Percentiles rank a stretch among this genome's conserved stretches.
Evolutionary conservation across 345 rosid genomes (phyloP).

Genomic region (Citrus medica): DNA sequence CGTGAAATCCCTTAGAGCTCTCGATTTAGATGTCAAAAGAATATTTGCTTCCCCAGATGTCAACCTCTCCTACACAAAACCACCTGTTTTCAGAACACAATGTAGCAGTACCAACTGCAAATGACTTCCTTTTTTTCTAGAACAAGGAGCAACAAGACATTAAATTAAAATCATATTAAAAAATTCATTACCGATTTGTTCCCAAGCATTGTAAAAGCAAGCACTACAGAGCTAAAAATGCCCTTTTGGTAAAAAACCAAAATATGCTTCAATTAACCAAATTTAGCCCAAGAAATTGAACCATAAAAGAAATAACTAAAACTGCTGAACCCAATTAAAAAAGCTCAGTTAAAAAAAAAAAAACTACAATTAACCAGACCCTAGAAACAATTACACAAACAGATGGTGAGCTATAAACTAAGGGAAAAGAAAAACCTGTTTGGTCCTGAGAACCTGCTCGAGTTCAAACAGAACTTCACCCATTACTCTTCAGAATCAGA

Average conservation of each 20-base stretch:
- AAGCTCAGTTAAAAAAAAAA: neutral
- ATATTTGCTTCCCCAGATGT: constrained; percentile 35
- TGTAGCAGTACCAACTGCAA: neutral
- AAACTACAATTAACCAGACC: neutral
- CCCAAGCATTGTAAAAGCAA: neutral
- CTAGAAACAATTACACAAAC: neutral
- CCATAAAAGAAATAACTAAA: neutral
- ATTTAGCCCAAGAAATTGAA: neutral
- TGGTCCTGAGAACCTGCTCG: constrained; percentile 28
- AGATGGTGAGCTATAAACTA: neutral
- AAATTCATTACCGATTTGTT: neutral
- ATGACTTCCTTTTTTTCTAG: neutral
- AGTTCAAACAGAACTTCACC: constrained; percentile 38
- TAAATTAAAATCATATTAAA: neutral
- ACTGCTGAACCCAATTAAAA: neutral
- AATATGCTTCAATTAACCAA: neutral
- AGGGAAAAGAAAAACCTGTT: constrained; percentile 25
- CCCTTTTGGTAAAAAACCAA: neutral
- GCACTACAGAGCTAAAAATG: neutral
- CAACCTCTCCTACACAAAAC: constrained; percentile 30
- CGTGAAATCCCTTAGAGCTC: constrained; percentile 26
- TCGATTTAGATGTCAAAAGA: constrained; percentile 27
- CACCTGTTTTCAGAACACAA: neutral
- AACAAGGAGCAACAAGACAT: neutral
- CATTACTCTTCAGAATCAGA: constrained; percentile 27